Evolutionary conservation across 2,329 filamentous ascomycete species (phyloP).

Genomic region (Orbilia oligospora): DNA sequence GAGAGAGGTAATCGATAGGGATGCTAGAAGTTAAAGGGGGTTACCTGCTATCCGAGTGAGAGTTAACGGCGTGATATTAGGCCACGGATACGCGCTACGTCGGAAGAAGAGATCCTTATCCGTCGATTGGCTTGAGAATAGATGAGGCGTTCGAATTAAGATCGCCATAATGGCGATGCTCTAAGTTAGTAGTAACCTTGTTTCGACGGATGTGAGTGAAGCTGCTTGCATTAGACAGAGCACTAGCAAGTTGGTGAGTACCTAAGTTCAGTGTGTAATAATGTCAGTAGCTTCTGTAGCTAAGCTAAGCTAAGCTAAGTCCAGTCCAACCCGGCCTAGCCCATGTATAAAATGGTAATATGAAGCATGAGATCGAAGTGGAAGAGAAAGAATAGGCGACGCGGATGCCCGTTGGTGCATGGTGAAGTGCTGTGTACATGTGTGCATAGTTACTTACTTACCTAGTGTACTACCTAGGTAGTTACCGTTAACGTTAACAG

Average conservation of each 20-base stretch:
- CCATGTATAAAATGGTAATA: too few relatives aligned
- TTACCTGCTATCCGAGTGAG: conserved; percentile 4
- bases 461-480: too few relatives aligned
- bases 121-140: conserved; percentile 10
- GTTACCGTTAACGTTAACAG: too few relatives aligned
- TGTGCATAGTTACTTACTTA: too few relatives aligned
- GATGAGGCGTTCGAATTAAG: not conserved
- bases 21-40: not conserved
- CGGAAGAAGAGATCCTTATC: conserved; percentile 21
- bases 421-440: too few relatives aligned
- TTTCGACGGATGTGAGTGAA: conserved; percentile 7
- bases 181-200: conserved; percentile 20
- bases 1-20: not conserved
- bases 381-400: conserved; percentile 8
- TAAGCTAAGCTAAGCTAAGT: not conserved
- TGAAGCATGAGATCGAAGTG: not conserved
- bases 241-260: too few relatives aligned
- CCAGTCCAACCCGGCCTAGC: too few relatives aligned
- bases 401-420: not conserved
- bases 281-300: not conserved
- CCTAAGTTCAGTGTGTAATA: not conserved
- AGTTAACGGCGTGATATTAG: conserved; percentile 11
- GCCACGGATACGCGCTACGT: conserved; percentile 30
- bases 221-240: too few relatives aligned
- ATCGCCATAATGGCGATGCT: conserved; percentile 31